A percentile compares a stretch with the other conserved stretches of the same genome.
Conservation (phyloP, 495 filamentous ascomycete species). For the Chaetomium fimeti region DNA sequence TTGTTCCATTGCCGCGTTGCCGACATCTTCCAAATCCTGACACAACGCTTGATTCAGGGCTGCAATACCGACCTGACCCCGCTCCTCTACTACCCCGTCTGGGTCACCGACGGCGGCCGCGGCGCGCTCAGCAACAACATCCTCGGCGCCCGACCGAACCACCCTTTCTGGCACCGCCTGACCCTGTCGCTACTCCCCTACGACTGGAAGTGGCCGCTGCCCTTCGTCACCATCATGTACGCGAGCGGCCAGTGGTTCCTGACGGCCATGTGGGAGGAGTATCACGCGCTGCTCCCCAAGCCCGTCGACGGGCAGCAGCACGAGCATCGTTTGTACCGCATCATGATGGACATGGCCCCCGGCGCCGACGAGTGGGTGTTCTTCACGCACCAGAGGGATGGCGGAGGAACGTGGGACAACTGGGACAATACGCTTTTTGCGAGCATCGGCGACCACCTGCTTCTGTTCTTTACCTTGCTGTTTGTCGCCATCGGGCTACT, state of each 20-base stretch:
- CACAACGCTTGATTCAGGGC: constrained; percentile 51
- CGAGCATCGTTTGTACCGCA: constrained; percentile 34
- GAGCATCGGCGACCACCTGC: constrained; percentile 40
- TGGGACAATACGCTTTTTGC: constrained; percentile 41
- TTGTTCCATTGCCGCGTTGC: background rate
- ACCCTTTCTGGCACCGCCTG: constrained; percentile 76
- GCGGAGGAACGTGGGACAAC: constrained; percentile 44
- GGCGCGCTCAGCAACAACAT: constrained; percentile 90
- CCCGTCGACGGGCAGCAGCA: constrained; percentile 1
- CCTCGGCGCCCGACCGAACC: constrained; percentile 75
- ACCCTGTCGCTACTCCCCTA: constrained; percentile 70
- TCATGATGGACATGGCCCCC: constrained; percentile 46
- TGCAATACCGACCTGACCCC: constrained; percentile 81
- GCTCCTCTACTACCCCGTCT: constrained; percentile 74
- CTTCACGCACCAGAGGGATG: constrained; percentile 42
- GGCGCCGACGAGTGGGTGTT: constrained; percentile 43
- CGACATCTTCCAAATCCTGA: background rate
- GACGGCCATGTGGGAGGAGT: constrained; percentile 81
- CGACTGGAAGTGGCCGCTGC: constrained; percentile 72
- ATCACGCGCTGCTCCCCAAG: constrained; percentile 38
- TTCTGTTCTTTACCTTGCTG: constrained; percentile 41
- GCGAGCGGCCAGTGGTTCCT: constrained; percentile 82
- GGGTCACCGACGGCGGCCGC: constrained; percentile 75
- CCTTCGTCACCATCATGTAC: constrained; percentile 89
- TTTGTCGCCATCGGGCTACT: background rate